phyloP scores from a whole-genome alignment of 192 early-diverging fungal species.

The Pilobolus umbonatus region DNA sequence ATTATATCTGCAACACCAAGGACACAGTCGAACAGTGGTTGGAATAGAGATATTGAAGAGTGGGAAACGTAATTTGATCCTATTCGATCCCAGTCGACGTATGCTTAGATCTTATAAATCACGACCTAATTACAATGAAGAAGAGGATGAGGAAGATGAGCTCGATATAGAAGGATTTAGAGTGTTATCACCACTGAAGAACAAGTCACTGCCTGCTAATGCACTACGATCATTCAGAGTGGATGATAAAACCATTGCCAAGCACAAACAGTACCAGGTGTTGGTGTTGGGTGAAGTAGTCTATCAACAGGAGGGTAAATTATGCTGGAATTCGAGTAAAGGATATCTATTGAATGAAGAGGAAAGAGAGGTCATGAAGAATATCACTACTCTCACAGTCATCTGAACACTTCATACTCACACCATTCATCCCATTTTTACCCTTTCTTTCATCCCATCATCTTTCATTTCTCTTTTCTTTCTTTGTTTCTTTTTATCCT shows the following conservation, averaged over 20 bases:
- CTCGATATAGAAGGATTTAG: background rate
- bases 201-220: background rate
- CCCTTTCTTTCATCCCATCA: too few relatives aligned
- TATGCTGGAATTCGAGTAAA: conserved; percentile 1
- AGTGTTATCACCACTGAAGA: background rate
- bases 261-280: conserved; percentile 31
- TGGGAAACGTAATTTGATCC: conserved; percentile 42
- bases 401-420: background rate
- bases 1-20: conserved; percentile 68
- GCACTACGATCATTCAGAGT: conserved; percentile 25
- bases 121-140: background rate
- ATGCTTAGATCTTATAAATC: conserved; percentile 5
- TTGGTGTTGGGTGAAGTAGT: conserved; percentile 28
- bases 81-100: conserved; percentile 58
- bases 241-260: conserved; percentile 20
- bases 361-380: conserved; percentile 21
- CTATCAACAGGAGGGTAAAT: background rate
- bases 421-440: too few relatives aligned
- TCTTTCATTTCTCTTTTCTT: too few relatives aligned
- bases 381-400: conserved; percentile 1
- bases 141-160: background rate
- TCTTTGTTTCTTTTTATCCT: background rate
- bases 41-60: conserved; percentile 50
- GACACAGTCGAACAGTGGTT: conserved; percentile 62
- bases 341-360: conserved; percentile 10